Conservation (phyloP, 2,329 filamentous ascomycete genomes). For the Aspergillus aculeatus region DNA sequence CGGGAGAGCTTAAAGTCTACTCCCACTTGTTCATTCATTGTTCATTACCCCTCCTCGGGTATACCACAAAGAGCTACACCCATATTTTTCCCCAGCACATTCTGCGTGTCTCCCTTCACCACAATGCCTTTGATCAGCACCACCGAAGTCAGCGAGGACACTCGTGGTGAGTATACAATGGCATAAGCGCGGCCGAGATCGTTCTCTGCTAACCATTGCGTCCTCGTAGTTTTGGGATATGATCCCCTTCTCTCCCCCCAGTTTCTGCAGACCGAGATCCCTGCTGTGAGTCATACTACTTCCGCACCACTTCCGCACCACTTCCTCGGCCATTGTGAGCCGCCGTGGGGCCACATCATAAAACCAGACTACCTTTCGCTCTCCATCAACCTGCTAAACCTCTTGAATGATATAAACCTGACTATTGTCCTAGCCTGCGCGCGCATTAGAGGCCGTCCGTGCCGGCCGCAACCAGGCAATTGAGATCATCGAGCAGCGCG, state of each 20-base stretch:
- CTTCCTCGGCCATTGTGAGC: not conserved
- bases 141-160: slow-evolving; percentile 46
- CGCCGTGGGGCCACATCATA: not conserved
- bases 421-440: slow-evolving; percentile 32
- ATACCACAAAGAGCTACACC: too few species aligned
- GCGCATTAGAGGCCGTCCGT: slow-evolving; percentile 45
- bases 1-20: not conserved
- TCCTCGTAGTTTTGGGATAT: slow-evolving; percentile 76
- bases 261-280: slow-evolving; percentile 82
- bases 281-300: slow-evolving; percentile 57
- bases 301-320: slow-evolving; percentile 32
- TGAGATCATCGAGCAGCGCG: slow-evolving; percentile 70
- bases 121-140: slow-evolving; percentile 45
- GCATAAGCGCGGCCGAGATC: not conserved
- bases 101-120: not conserved
- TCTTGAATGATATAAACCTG: slow-evolving; percentile 11
- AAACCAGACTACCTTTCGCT: slow-evolving; percentile 10
- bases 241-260: slow-evolving; percentile 89
- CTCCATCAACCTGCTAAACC: slow-evolving; percentile 52
- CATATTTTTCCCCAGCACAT: not conserved
- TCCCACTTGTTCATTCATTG: too few species aligned
- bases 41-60: too few species aligned
- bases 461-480: slow-evolving; percentile 56
- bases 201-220: slow-evolving; percentile 5
- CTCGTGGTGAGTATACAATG: slow-evolving; percentile 38